A percentile compares a stretch with the other conserved stretches of the same genome.
Evolutionary conservation across 495 filamentous ascomycete species (phyloP).

Genomic region (Neurospora pannonica): DNA sequence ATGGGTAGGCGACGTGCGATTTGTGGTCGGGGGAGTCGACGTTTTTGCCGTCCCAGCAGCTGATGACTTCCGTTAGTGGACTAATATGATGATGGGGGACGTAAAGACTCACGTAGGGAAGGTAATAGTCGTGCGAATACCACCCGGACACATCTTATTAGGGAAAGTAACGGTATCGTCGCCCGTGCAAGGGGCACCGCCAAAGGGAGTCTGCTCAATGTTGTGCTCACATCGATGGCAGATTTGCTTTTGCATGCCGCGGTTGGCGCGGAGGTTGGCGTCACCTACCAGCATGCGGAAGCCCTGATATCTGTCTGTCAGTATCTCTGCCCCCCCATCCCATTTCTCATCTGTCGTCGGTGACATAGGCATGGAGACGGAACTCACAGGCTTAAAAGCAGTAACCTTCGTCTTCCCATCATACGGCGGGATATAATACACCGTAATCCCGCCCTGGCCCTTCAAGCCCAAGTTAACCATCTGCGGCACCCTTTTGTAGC

Average conservation of each 20-base stretch:
- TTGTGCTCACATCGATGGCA: conserved; percentile 42
- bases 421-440: conserved; percentile 43
- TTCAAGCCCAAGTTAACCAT: conserved; percentile 35
- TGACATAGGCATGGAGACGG: no score
- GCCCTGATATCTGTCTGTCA: conserved; percentile 6
- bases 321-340: not conserved
- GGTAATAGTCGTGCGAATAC: conserved; percentile 39
- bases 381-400: conserved; percentile 29
- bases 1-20: conserved; percentile 39
- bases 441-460: conserved; percentile 33
- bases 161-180: conserved; percentile 37
- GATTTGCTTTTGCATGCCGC: conserved; percentile 29
- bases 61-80: no score
- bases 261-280: conserved; percentile 17
- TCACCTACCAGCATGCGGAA: conserved; percentile 39
- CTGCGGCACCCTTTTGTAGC: conserved; percentile 39
- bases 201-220: conserved; percentile 38
- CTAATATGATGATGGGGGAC: no score
- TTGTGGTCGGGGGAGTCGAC: conserved; percentile 44
- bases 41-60: conserved; percentile 48
- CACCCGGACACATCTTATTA: conserved; percentile 30
- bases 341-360: not conserved
- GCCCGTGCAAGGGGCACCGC: conserved; percentile 43
- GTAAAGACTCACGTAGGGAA: conserved; percentile 38
- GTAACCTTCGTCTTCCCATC: conserved; percentile 34